These are phyloP conservation scores for Dianthus caryophyllus DNA, from an alignment of 148 eudicot species.

Conservation along the genomic window DNA sequence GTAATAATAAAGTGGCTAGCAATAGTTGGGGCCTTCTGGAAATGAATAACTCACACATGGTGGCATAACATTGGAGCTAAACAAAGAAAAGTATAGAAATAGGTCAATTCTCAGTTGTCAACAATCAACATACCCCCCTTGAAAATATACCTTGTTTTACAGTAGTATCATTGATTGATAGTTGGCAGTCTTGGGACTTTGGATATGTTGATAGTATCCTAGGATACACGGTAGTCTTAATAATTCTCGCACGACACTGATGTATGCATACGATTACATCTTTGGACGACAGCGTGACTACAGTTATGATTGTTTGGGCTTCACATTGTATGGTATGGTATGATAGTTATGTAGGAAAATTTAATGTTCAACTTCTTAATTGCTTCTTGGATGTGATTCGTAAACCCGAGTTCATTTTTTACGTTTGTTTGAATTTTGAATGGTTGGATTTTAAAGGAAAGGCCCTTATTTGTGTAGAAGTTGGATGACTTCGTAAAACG, in stretches of 20 bases:
- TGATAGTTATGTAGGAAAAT: too few relatives aligned
- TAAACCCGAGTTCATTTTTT: too few relatives aligned
- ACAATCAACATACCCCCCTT: background rate
- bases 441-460: too few relatives aligned
- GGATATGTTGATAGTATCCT: background rate
- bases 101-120: background rate
- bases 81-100: background rate
- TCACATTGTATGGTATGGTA: too few relatives aligned
- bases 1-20: background rate
- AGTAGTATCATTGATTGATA: background rate
- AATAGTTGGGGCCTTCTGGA: background rate
- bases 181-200: background rate
- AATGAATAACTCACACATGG: constrained; percentile 2
- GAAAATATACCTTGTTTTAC: background rate
- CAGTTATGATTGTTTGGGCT: too few relatives aligned
- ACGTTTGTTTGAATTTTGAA: too few relatives aligned
- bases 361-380: too few relatives aligned
- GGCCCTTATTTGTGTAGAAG: too few relatives aligned
- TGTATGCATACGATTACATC: too few relatives aligned
- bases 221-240: background rate
- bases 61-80: background rate
- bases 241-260: background rate
- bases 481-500: too few relatives aligned
- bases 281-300: too few relatives aligned
- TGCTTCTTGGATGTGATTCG: too few relatives aligned